Evolutionary conservation across 2,329 filamentous ascomycete species (phyloP).

Genomic region (Pseudomassariella vexata): DNA sequence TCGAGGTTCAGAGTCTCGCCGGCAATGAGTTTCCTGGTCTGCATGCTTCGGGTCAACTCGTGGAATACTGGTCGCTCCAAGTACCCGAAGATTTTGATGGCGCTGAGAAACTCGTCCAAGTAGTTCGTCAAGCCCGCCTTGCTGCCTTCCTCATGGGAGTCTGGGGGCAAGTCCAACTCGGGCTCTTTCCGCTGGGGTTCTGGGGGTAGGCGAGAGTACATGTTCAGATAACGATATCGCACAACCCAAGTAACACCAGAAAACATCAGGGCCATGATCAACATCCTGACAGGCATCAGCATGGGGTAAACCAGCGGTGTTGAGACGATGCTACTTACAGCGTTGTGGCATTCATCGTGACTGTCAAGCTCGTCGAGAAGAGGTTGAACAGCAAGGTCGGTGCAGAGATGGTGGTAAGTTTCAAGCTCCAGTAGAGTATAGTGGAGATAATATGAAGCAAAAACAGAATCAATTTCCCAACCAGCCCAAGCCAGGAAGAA

Average conservation of each 20-base stretch:
- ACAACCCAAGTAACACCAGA: constrained; percentile 93
- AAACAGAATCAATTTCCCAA: constrained; percentile 49
- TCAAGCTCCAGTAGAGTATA: constrained; percentile 72
- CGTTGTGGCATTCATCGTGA: constrained; percentile 98
- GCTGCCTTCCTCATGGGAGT: constrained; percentile 80
- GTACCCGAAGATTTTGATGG: constrained; percentile 98
- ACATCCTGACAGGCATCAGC: constrained; percentile 60
- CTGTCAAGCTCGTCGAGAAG: constrained; percentile 68
- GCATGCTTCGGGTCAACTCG: constrained; percentile 95
- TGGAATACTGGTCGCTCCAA: constrained; percentile 95
- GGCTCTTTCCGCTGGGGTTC: constrained; percentile 96
- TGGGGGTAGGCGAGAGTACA: constrained; percentile 89
- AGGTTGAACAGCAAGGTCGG: constrained; percentile 74
- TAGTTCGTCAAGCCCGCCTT: constrained; percentile 95
- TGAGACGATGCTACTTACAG: constrained; percentile 65
- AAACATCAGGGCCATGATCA: constrained; percentile 70
- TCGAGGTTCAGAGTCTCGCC: constrained; percentile 93
- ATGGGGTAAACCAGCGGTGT: no score
- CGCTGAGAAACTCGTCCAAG: constrained; percentile 93
- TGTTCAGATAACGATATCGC: constrained; percentile 91
- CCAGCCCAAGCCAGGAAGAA: constrained; percentile 51
- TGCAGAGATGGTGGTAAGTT: constrained; percentile 80
- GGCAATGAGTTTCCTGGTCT: constrained; percentile 91
- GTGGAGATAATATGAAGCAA: constrained; percentile 51
- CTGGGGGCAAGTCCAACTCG: constrained; percentile 90